phyloP scores from a whole-genome alignment of 306 rosid genomes.

The Vigna nakashimae region DNA sequence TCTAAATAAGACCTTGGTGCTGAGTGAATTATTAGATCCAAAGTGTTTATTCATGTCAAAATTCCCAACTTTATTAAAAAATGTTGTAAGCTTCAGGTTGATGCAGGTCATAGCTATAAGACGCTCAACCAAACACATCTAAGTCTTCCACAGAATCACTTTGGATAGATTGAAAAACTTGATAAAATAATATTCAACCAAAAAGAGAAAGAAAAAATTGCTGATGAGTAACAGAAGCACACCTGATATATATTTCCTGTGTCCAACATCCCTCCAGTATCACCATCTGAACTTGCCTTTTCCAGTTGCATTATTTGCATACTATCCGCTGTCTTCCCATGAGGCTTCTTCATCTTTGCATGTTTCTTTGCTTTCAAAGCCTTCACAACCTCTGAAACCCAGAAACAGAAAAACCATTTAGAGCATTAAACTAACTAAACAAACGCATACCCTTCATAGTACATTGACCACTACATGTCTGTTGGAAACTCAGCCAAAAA shows the following conservation, averaged over 20 bases:
- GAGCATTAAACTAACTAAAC: conserved; percentile 8
- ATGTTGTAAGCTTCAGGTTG: background rate
- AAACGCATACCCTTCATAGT: background rate
- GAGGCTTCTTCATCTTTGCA: conserved; percentile 71
- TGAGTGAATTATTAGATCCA: conserved; percentile 29
- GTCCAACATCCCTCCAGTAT: conserved; percentile 46
- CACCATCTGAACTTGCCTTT: conserved; percentile 49
- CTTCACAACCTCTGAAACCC: conserved; percentile 76
- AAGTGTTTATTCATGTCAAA: background rate
- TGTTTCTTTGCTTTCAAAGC: conserved; percentile 79
- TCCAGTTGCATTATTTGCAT: conserved; percentile 39
- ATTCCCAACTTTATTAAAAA: background rate
- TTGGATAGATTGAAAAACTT: background rate
- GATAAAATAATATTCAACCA: background rate
- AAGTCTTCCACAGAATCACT: background rate
- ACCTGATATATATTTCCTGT: conserved; percentile 59
- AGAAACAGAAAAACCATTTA: conserved; percentile 11
- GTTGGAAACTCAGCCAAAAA: too few relatives aligned
- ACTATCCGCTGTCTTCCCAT: conserved; percentile 48
- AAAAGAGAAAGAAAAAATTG: conserved; percentile 8
- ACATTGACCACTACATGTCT: background rate
- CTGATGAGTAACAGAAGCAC: conserved; percentile 27
- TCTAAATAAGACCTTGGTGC: background rate
- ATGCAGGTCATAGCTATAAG: background rate
- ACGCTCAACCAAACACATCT: background rate